phyloP scores from a whole-genome alignment of 2,329 filamentous ascomycete genomes.

The Chalaropsis thielavioides region DNA sequence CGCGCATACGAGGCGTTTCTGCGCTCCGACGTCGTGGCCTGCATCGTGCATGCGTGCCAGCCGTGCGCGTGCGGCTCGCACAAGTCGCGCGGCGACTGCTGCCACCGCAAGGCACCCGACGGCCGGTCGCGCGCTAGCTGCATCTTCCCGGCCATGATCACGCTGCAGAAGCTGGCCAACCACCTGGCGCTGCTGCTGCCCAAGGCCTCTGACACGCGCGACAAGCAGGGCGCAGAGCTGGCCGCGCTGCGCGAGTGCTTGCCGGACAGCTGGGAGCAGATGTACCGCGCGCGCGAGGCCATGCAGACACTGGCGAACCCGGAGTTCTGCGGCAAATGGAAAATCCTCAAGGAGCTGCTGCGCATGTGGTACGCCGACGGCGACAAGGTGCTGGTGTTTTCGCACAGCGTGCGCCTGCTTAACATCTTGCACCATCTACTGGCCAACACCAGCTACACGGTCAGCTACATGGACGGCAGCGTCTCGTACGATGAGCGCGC shows the following conservation, averaged over 20 bases:
- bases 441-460: conserved; percentile 73
- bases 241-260: conserved; percentile 55
- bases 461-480: conserved; percentile 78
- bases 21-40: conserved; percentile 39
- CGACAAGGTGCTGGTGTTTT: conserved; percentile 92
- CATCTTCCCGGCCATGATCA: conserved; percentile 74
- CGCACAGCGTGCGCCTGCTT: conserved; percentile 74
- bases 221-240: conserved; percentile 67
- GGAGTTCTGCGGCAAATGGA: conserved; percentile 95
- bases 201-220: conserved; percentile 41
- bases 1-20: conserved; percentile 73
- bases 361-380: conserved; percentile 80
- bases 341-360: conserved; percentile 70
- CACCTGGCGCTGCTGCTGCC: conserved; percentile 85
- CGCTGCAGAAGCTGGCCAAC: conserved; percentile 77
- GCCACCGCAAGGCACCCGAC: conserved; percentile 37
- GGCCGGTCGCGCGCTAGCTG: conserved; percentile 56
- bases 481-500: conserved; percentile 74
- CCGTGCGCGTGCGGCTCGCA: conserved; percentile 54
- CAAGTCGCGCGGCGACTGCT: conserved; percentile 67
- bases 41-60: conserved; percentile 52
- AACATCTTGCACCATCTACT: conserved; percentile 77
- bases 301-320: conserved; percentile 71
- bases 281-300: conserved; percentile 63
- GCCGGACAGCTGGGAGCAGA: conserved; percentile 53